Evolutionary conservation across 1,284 basidiomycete genomes (phyloP).

Genomic region (Trametes pubescens): DNA sequence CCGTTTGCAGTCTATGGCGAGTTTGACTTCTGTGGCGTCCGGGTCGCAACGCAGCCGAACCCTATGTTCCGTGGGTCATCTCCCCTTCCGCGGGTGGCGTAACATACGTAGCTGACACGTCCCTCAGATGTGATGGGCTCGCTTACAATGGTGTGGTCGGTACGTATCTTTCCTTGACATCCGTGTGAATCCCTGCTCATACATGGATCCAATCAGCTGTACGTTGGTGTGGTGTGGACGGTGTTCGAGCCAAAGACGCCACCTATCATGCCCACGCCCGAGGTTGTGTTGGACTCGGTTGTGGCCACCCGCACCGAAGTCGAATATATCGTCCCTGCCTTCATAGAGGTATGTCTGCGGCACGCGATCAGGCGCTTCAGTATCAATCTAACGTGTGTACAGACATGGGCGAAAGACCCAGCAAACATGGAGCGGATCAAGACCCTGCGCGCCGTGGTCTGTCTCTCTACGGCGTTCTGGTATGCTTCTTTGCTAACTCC

Average conservation of each 20-base stretch:
- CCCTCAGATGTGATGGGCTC: constrained; percentile 31
- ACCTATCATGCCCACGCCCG: constrained; percentile 31
- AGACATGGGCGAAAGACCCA: constrained; percentile 38
- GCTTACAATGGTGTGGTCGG: constrained; percentile 25
- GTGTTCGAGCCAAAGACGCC: constrained; percentile 31
- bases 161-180: not conserved
- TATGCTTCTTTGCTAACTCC: not conserved
- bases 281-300: constrained; percentile 21
- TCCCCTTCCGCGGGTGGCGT: too few species aligned
- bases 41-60: constrained; percentile 32
- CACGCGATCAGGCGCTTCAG: not conserved
- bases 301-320: constrained; percentile 26
- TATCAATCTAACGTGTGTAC: not conserved
- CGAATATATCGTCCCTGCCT: constrained; percentile 35
- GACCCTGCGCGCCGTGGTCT: constrained; percentile 36
- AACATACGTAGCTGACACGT: not conserved
- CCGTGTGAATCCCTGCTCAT: not conserved
- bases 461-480: not conserved
- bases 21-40: constrained; percentile 33
- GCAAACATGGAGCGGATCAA: constrained; percentile 29
- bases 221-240: constrained; percentile 19
- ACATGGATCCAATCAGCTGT: constrained; percentile 11
- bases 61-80: constrained; percentile 38
- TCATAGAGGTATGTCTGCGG: constrained; percentile 34
- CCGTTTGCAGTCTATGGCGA: constrained; percentile 29